A percentile compares a stretch with the other conserved stretches of the same genome.
These are phyloP conservation scores for Ceratocystis ficicola DNA, from an alignment of 2,329 filamentous ascomycete genomes.

Conservation along the genomic window DNA sequence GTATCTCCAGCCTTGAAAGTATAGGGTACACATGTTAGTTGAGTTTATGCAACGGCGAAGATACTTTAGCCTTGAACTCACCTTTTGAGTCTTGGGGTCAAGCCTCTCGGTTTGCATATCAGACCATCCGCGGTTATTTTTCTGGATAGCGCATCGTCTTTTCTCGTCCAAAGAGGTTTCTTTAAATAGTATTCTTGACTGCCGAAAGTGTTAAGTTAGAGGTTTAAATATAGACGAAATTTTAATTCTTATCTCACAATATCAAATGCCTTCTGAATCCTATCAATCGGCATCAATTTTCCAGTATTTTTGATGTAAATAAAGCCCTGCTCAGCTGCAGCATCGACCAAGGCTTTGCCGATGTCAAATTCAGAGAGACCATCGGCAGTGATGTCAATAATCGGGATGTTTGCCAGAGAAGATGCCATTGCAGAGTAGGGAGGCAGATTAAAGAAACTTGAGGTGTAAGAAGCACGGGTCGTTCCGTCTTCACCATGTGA, in stretches of 20 bases:
- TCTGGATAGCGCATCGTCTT: constrained; percentile 58
- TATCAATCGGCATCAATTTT: constrained; percentile 50
- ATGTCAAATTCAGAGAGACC: constrained; percentile 41
- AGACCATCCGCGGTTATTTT: constrained; percentile 79
- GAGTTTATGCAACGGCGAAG: not conserved
- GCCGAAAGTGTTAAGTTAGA: not conserved
- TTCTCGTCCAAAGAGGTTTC: constrained; percentile 56
- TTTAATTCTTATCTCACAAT: constrained; percentile 42
- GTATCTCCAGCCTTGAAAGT: constrained; percentile 59
- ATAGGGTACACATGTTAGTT: not conserved
- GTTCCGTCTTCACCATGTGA: not conserved
- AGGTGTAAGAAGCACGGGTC: not conserved
- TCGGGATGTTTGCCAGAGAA: constrained; percentile 47
- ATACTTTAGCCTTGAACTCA: constrained; percentile 31
- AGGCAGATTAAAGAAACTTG: not conserved
- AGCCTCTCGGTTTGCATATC: constrained; percentile 79
- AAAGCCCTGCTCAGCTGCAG: constrained; percentile 74
- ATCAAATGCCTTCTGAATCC: constrained; percentile 60
- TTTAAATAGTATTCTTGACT: constrained; percentile 38
- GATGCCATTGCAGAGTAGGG: constrained; percentile 13
- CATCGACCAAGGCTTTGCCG: constrained; percentile 61
- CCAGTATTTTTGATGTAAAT: constrained; percentile 73
- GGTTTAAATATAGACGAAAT: too few relatives aligned
- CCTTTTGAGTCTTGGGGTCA: constrained; percentile 70
- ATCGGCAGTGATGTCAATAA: constrained; percentile 65